Evolutionary conservation across 2,329 filamentous ascomycete genomes (phyloP).

Genomic region (Talaromyces sp.): DNA sequence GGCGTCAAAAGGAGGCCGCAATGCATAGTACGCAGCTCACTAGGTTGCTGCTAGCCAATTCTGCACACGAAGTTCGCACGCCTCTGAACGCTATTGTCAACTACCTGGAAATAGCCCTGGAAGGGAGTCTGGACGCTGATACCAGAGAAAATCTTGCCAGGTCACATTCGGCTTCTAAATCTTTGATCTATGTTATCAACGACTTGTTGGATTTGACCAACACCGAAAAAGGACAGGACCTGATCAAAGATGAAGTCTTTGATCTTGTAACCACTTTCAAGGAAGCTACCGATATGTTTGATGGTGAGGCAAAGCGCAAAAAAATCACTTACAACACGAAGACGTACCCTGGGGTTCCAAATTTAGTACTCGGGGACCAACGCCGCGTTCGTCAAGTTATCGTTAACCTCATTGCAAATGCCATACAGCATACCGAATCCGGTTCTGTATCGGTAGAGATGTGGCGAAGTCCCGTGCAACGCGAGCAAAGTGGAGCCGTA

Average conservation of each 20-base stretch:
- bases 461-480: slow-evolving; percentile 45
- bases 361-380: slow-evolving; percentile 69
- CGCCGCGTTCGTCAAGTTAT: slow-evolving; percentile 75
- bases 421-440: slow-evolving; percentile 66
- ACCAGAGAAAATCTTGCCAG: slow-evolving; percentile 77
- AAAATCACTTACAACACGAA: slow-evolving; percentile 63
- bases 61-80: slow-evolving; percentile 85
- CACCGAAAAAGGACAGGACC: slow-evolving; percentile 70
- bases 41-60: slow-evolving; percentile 72
- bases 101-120: slow-evolving; percentile 83
- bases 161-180: slow-evolving; percentile 88
- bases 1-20: slow-evolving; percentile 82
- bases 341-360: slow-evolving; percentile 63
- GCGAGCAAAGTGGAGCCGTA: slow-evolving; percentile 43
- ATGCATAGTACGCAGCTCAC: slow-evolving; percentile 78
- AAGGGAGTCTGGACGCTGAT: slow-evolving; percentile 71
- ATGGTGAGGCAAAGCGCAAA: slow-evolving; percentile 69
- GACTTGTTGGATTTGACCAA: slow-evolving; percentile 85
- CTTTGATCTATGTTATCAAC: slow-evolving; percentile 89
- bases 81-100: slow-evolving; percentile 92
- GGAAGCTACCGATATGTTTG: slow-evolving; percentile 73
- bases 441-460: slow-evolving; percentile 68
- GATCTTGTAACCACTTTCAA: slow-evolving; percentile 63
- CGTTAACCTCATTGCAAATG: slow-evolving; percentile 77
- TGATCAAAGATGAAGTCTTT: slow-evolving; percentile 77